Conservation (phyloP, 176 grass and related monocot species). For the Musa troglodytarum region DNA sequence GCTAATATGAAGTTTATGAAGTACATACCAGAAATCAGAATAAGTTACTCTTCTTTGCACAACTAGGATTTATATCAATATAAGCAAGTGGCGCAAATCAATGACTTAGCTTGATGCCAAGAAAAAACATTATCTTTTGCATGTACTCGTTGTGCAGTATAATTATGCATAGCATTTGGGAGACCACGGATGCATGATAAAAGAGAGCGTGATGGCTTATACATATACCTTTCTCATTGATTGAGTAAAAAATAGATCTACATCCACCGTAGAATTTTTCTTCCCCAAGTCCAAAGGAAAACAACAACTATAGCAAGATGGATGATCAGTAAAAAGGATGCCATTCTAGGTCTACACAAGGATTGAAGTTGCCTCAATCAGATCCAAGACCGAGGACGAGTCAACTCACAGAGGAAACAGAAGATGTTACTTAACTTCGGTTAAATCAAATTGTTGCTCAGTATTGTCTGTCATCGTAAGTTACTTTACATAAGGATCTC, state of each 20-base stretch:
- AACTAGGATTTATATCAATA: not conserved
- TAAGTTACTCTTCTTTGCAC: not conserved
- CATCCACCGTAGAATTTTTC: not conserved
- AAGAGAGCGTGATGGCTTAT: no score
- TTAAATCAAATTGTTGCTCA: not conserved
- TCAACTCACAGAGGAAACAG: not conserved
- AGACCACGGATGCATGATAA: no score
- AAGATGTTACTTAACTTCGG: not conserved
- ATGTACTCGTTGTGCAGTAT: no score
- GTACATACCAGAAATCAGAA: slow-evolving; percentile 1
- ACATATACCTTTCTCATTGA: no score
- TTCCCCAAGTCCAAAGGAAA: not conserved
- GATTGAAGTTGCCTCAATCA: not conserved
- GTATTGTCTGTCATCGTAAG: not conserved
- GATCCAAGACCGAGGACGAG: not conserved
- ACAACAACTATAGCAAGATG: not conserved
- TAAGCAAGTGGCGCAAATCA: not conserved
- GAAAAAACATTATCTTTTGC: no score
- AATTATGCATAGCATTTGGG: no score
- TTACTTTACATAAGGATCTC: not conserved
- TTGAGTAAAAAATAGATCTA: no score
- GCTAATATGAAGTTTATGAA: slow-evolving; percentile 13
- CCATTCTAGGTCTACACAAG: not conserved
- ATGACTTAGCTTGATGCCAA: no score
- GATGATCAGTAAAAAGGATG: not conserved